Conservation (phyloP, 2,329 filamentous ascomycete species). For the Penicillium sp. region DNA sequence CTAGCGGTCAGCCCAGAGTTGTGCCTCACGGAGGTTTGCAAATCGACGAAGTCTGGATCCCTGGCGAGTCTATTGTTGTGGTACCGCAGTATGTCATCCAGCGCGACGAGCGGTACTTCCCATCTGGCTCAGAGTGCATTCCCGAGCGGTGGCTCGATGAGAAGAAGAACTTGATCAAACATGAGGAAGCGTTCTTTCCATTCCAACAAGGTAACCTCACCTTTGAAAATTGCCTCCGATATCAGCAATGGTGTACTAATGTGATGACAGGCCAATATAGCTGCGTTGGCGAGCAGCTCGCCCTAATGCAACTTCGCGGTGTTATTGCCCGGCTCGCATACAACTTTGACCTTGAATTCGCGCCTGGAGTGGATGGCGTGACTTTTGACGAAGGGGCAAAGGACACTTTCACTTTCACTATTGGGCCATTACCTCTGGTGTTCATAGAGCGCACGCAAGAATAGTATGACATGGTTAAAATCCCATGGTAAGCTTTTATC, state of each 20-base stretch:
- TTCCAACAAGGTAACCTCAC: conserved; percentile 29
- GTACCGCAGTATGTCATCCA: conserved; percentile 31
- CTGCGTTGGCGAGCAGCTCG: conserved; percentile 37
- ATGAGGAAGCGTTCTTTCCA: conserved; percentile 33
- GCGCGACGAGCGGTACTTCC: conserved; percentile 26
- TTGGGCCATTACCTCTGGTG: neutral
- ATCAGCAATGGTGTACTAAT: no score
- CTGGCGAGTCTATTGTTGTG: conserved; percentile 33
- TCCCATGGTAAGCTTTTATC: no score
- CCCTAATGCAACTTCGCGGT: conserved; percentile 36
- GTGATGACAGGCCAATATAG: conserved; percentile 34
- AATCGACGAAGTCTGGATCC: conserved; percentile 39
- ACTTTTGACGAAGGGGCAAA: conserved; percentile 17
- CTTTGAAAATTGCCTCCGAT: no score
- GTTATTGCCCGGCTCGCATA: conserved; percentile 23
- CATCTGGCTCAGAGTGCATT: conserved; percentile 29
- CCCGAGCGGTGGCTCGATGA: conserved; percentile 36
- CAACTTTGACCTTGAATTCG: conserved; percentile 26
- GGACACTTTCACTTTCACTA: conserved; percentile 30
- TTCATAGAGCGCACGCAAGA: no score
- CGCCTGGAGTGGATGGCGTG: conserved; percentile 23
- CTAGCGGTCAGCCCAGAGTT: conserved; percentile 35
- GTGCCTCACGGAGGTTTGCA: conserved; percentile 34
- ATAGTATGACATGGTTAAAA: no score
- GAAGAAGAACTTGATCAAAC: conserved; percentile 16